Conservation (phyloP, 2,329 filamentous ascomycete species). For the Aspergillus unguis region DNA sequence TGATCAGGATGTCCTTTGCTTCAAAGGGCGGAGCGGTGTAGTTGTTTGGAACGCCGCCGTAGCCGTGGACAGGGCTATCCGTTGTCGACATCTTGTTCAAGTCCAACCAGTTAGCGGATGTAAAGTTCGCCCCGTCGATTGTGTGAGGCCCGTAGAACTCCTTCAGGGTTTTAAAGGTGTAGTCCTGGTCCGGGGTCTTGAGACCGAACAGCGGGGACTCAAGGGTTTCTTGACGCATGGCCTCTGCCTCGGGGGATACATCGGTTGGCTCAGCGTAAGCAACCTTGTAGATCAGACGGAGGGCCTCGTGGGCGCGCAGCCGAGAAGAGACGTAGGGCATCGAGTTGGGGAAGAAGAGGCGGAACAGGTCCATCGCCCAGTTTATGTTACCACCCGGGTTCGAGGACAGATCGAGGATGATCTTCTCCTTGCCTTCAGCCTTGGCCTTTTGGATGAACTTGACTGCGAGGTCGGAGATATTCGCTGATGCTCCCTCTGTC, state of each 20-base stretch:
- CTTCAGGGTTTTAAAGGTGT: not conserved
- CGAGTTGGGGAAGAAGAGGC: not conserved
- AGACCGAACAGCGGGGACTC: not conserved
- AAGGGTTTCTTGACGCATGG: not conserved
- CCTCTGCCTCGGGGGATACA: not conserved
- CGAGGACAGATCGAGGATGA: not conserved
- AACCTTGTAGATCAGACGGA: not conserved
- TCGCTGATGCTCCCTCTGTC: not conserved
- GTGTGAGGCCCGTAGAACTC: not conserved
- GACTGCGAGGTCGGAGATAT: not conserved
- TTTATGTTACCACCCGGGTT: not conserved
- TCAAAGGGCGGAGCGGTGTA: constrained; percentile 24
- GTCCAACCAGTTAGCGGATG: not conserved
- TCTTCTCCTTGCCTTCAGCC: not conserved
- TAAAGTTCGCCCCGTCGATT: not conserved
- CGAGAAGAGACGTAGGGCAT: not conserved
- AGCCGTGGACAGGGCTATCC: constrained; percentile 2
- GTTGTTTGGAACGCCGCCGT: constrained; percentile 21
- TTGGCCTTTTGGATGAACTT: not conserved
- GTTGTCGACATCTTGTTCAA: not conserved
- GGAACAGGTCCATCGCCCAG: not conserved
- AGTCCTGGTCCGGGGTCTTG: not conserved
- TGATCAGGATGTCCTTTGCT: constrained; percentile 34
- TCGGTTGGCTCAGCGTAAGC: not conserved
- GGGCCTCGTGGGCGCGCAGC: not conserved